Base-by-base conservation (phyloP, 2,329 filamentous ascomycete species). In the Penicillium sp. region DNA sequence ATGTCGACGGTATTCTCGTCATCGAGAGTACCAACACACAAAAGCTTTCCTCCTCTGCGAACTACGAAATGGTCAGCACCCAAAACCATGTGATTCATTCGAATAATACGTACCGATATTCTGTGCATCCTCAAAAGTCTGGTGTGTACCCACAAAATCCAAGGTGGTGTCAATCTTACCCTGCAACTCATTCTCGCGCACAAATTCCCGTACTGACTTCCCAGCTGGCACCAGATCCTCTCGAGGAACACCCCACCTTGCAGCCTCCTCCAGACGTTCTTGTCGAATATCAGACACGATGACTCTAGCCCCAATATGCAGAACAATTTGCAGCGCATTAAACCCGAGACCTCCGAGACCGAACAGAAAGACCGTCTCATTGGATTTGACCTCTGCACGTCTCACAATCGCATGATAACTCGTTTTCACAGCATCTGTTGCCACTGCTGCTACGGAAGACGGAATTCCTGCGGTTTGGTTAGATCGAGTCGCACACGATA, bases 111-210 rank as follows among this genome's bases (percentile, higher is more conserved):
- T 34, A 46, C 42, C 29, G 16, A 46, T 46, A 7, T 25, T 46
- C 4, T 46, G 42, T 10, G 72, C 70, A 65, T 75, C 73, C 4
- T 64, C 54, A 52, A 75, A 74, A 0, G 73, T 75, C 58, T 75
- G 72, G 29, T 69, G 60, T 18, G 62, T 69, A 1, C 72, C 70
- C 5, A 71, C 70, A 60, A 73, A 72, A 48, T 72, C 71, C 31
- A 71, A 45, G 5, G 69, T 65, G 0, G 60, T 69, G 65, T 56
- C 72, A 59, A 42, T 70, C 64, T 51, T 65, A 54, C 45, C 53
- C 40, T 60, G 40, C 8, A 71, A 47, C 0, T 60, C 62, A 1
- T 56, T 61, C n/a, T 65, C 62, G 6, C 38, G 18, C 6, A 73
- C 59, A 37, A 71, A 73, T 4, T 70, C 63, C 8, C 61, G 61